A percentile compares a stretch with the other conserved stretches of the same genome.
Conservation (phyloP, 2,329 filamentous ascomycete species). For the Ophiocordyceps camponoti-floridani region DNA sequence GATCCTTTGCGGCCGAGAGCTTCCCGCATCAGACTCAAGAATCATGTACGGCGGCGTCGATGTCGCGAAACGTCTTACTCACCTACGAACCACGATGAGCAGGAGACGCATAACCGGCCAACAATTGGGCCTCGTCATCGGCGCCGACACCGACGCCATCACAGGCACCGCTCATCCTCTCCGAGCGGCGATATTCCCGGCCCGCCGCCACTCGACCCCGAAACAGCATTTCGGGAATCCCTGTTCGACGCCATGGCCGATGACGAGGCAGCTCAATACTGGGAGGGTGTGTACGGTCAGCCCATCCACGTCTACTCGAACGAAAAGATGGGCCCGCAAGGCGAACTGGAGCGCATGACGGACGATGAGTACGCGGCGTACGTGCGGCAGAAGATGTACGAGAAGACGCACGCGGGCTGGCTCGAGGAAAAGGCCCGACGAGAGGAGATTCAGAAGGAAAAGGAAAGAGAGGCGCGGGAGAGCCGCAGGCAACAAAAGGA, state of each 20-base stretch:
- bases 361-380: constrained; percentile 84
- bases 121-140: constrained; percentile 6
- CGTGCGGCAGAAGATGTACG: constrained; percentile 85
- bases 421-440: constrained; percentile 55
- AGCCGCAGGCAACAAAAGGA: constrained; percentile 14
- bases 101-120: constrained; percentile 4
- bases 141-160: constrained; percentile 12
- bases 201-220: constrained; percentile 37
- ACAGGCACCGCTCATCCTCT: constrained; percentile 13
- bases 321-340: constrained; percentile 22
- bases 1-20: constrained; percentile 11
- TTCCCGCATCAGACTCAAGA: constrained; percentile 17
- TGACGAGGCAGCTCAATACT: constrained; percentile 88
- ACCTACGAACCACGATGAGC: constrained; percentile 8
- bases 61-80: constrained; percentile 2
- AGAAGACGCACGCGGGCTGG: constrained; percentile 74
- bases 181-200: constrained; percentile 25
- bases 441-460: constrained; percentile 32
- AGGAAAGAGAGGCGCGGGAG: constrained; percentile 30
- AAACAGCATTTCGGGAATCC: constrained; percentile 74
- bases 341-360: constrained; percentile 63
- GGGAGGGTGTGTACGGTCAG: constrained; percentile 92
- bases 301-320: constrained; percentile 68
- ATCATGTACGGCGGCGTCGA: constrained; percentile 7
- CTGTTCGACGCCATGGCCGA: constrained; percentile 95